Conservation (phyloP, 176 grass and related monocot species). For the Saccharum spontaneum region DNA sequence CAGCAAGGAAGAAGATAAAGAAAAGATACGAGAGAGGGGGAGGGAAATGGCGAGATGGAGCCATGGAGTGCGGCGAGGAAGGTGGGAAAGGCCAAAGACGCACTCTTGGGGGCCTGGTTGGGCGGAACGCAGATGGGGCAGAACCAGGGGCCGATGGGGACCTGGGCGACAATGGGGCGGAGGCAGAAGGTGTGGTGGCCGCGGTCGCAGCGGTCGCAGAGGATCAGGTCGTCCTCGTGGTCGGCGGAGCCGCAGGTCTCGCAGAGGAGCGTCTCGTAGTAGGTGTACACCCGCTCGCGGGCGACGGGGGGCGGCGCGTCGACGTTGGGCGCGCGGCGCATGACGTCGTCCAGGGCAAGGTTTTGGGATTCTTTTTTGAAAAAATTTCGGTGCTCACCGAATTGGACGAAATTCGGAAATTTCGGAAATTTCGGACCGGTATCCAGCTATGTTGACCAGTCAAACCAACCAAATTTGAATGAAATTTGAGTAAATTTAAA, state of each 20-base stretch:
- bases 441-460: too few relatives aligned
- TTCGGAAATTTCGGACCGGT: too few relatives aligned
- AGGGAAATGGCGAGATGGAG: conserved; percentile 6
- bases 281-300: neutral
- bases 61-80: neutral
- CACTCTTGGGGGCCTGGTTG: conserved; percentile 49
- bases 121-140: conserved; percentile 61
- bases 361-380: too few relatives aligned
- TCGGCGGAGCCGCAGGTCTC: conserved; percentile 83
- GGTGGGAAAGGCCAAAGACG: neutral
- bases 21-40: neutral
- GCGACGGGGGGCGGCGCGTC: conserved; percentile 28
- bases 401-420: too few relatives aligned
- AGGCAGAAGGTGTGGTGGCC: conserved; percentile 81
- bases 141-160: conserved; percentile 71
- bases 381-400: too few relatives aligned
- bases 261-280: conserved; percentile 51
- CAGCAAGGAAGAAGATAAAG: neutral
- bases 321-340: conserved; percentile 49
- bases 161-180: conserved; percentile 74
- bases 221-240: conserved; percentile 68
- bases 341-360: conserved; percentile 53
- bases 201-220: conserved; percentile 84
- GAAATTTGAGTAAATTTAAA: too few relatives aligned
- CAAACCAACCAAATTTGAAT: too few relatives aligned